Conservation (phyloP, 345 rosid species). For the Citrus mangshanensis region DNA sequence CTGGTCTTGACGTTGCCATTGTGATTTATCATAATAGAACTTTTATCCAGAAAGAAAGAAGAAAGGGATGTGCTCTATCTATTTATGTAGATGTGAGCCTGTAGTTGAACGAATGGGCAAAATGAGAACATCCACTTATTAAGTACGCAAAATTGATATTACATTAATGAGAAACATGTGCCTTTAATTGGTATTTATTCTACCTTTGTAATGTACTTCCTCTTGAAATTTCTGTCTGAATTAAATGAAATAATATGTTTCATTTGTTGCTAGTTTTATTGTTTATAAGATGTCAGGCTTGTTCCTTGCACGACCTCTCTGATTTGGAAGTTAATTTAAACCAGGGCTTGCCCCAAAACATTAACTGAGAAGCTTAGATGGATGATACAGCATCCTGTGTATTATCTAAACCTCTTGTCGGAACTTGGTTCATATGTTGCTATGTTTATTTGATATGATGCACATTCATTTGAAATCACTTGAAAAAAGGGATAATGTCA, state of each 20-base stretch:
- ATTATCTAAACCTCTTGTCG: neutral
- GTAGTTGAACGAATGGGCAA: neutral
- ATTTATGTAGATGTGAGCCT: neutral
- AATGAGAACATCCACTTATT: neutral
- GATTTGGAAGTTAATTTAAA: neutral
- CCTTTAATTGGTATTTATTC: neutral
- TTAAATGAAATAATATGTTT: neutral
- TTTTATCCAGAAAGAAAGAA: neutral
- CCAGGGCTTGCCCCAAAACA: neutral
- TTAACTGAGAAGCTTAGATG: constrained; percentile 9
- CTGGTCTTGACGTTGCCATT: neutral
- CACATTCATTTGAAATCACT: neutral
- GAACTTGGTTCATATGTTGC: neutral
- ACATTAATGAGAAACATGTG: neutral
- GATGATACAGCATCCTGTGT: neutral
- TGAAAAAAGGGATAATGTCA: neutral
- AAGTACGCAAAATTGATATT: neutral
- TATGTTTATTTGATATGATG: neutral
- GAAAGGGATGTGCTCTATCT: neutral
- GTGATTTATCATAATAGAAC: neutral
- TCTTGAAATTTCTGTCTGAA: neutral
- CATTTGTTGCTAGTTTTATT: neutral
- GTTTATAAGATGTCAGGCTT: neutral
- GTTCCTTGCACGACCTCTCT: neutral
- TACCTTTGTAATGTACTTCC: neutral